Conservation (phyloP, 306 rosid genomes). For the Casuarina equisetifolia region DNA sequence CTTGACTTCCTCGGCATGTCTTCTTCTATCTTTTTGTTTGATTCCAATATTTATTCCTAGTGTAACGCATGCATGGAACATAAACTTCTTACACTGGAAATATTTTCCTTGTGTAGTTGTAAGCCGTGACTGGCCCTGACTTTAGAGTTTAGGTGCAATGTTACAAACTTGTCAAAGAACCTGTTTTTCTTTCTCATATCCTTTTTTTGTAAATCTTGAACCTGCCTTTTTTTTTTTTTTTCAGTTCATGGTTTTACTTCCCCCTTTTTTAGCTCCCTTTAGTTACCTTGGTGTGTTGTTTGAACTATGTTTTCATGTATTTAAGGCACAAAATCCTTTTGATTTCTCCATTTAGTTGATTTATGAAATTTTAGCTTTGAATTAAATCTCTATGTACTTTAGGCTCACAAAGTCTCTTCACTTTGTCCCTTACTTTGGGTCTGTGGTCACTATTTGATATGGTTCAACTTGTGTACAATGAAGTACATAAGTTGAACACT, state of each 20-base stretch:
- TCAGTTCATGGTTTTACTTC: not conserved
- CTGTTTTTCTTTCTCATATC: not conserved
- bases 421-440: no score
- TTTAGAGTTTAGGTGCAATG: not conserved
- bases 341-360: no score
- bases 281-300: not conserved
- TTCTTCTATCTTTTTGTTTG: not conserved
- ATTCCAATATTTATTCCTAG: not conserved
- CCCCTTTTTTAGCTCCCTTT: not conserved
- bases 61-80: not conserved
- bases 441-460: no score
- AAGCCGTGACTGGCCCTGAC: not conserved
- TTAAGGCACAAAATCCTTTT: no score
- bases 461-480: no score
- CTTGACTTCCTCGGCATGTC: not conserved
- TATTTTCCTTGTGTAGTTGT: not conserved
- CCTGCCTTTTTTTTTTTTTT: not conserved
- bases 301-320: not conserved
- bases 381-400: no score
- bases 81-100: not conserved
- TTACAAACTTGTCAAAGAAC: not conserved
- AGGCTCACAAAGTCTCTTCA: no score
- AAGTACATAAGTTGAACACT: not conserved
- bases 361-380: no score
- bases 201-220: not conserved